phyloP scores from a whole-genome alignment of 2,329 filamentous ascomycete genomes.

The Clarireedia sp. region DNA sequence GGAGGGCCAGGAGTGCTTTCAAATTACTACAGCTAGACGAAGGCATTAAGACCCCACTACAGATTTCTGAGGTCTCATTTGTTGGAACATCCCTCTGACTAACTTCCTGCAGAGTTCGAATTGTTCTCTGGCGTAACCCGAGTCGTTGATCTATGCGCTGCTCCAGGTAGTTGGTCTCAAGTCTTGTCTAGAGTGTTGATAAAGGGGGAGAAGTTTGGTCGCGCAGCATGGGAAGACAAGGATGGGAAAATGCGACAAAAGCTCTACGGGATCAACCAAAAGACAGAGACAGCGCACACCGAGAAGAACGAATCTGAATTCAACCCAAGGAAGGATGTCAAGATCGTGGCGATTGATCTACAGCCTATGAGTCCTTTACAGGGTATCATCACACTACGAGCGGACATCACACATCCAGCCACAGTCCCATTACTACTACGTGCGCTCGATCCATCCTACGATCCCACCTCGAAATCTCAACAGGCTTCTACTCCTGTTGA shows the following conservation, averaged over 20 bases:
- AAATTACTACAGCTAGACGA: conserved; percentile 94
- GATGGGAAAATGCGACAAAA: conserved; percentile 58
- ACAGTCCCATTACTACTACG: conserved; percentile 84
- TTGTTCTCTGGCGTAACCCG: conserved; percentile 84
- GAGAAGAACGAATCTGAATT: conserved; percentile 14
- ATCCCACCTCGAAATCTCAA: conserved; percentile 38
- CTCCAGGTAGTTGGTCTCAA: conserved; percentile 95
- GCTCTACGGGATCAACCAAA: conserved; percentile 38
- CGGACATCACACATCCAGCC: conserved; percentile 94
- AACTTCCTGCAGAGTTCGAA: conserved; percentile 62
- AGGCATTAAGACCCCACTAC: conserved; percentile 34
- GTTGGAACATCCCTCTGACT: not conserved
- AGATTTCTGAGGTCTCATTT: not conserved
- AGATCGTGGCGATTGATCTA: conserved; percentile 91
- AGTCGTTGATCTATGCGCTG: conserved; percentile 92
- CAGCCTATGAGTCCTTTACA: conserved; percentile 93
- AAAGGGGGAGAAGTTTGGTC: conserved; percentile 84
- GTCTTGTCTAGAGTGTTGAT: conserved; percentile 90
- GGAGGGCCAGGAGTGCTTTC: conserved; percentile 92
- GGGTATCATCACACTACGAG: conserved; percentile 84
- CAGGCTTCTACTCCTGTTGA: conserved; percentile 73
- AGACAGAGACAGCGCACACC: conserved; percentile 13
- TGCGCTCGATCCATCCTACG: conserved; percentile 69
- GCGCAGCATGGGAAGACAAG: conserved; percentile 78
- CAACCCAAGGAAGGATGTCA: conserved; percentile 60